Evolutionary conservation across 1,284 basidiomycete genomes (phyloP).

Genomic region (Austropuccinia psidii): DNA sequence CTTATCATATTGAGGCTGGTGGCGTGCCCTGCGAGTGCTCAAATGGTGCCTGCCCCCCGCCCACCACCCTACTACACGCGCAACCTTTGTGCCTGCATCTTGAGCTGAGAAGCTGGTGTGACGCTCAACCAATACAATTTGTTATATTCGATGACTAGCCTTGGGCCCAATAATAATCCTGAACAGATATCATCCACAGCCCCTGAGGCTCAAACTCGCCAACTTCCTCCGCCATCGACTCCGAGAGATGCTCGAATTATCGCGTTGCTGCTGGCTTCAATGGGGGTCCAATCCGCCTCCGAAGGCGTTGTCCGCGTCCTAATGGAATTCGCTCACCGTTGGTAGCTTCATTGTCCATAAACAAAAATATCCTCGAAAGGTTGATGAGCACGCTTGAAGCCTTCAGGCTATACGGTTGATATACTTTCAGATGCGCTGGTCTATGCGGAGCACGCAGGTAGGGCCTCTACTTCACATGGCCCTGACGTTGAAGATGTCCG

Average conservation of each 20-base stretch:
- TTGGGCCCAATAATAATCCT: not conserved
- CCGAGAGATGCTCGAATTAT: slow-evolving; percentile 87
- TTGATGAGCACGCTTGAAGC: not conserved
- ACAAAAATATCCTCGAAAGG: slow-evolving; percentile 4
- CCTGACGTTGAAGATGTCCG: slow-evolving; percentile 78
- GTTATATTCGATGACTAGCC: not conserved
- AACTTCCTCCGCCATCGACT: slow-evolving; percentile 38
- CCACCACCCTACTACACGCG: too few species aligned
- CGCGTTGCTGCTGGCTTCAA: slow-evolving; percentile 81
- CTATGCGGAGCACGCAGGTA: slow-evolving; percentile 85
- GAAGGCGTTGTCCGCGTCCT: slow-evolving; percentile 89
- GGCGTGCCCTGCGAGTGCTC: too few species aligned
- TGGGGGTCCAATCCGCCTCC: slow-evolving; percentile 89
- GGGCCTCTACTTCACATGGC: slow-evolving; percentile 58
- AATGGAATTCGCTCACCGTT: slow-evolving; percentile 84
- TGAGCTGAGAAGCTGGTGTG: too few species aligned
- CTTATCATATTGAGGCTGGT: too few species aligned
- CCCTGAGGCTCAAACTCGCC: not conserved
- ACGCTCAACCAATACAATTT: too few species aligned
- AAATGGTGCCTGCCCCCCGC: too few species aligned
- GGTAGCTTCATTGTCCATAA: slow-evolving; percentile 37
- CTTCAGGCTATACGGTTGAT: slow-evolving; percentile 70
- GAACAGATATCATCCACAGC: not conserved
- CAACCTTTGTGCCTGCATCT: too few species aligned
- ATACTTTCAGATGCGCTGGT: slow-evolving; percentile 81